A percentile compares a stretch with the other conserved stretches of the same genome.
These are phyloP conservation scores for Penicillium maclennaniae DNA, from an alignment of 495 filamentous ascomycete species.

Conservation along the genomic window DNA sequence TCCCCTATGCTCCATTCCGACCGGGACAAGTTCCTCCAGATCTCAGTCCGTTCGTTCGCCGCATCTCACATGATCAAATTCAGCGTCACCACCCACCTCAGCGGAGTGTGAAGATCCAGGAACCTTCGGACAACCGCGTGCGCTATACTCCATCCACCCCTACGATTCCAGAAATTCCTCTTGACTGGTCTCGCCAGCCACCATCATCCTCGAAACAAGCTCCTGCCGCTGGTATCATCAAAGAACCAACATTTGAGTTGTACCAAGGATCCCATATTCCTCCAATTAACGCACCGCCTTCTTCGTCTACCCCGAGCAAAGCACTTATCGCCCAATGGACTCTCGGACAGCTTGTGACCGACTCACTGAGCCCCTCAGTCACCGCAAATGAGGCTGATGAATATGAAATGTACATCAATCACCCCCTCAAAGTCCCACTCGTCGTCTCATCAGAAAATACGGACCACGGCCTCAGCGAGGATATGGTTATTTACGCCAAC, in stretches of 20 bases:
- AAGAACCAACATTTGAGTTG: conserved; percentile 31
- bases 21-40: conserved; percentile 67
- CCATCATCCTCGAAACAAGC: conserved; percentile 30
- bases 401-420: conserved; percentile 85
- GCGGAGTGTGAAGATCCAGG: conserved; percentile 45
- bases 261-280: conserved; percentile 17
- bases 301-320: conserved; percentile 46
- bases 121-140: conserved; percentile 22
- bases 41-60: conserved; percentile 77
- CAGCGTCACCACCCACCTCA: conserved; percentile 38
- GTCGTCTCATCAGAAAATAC: conserved; percentile 71
- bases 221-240: conserved; percentile 42
- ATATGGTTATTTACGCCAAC: conserved; percentile 73
- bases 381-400: conserved; percentile 71
- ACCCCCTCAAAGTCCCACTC: conserved; percentile 84
- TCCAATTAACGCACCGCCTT: conserved; percentile 22
- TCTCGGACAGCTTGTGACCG: conserved; percentile 74
- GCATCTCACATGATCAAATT: conserved; percentile 44
- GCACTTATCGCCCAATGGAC: conserved; percentile 76
- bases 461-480: conserved; percentile 49
- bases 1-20: conserved; percentile 67
- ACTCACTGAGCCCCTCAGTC: conserved; percentile 77
- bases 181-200: conserved; percentile 28
- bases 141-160: conserved; percentile 3
- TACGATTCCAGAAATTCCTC: conserved; percentile 8